Evolutionary conservation across 257 asterid genomes (phyloP), one percentile per base, ranked within the genome.

Genomic region (Penstemon davidsonii): DNA sequence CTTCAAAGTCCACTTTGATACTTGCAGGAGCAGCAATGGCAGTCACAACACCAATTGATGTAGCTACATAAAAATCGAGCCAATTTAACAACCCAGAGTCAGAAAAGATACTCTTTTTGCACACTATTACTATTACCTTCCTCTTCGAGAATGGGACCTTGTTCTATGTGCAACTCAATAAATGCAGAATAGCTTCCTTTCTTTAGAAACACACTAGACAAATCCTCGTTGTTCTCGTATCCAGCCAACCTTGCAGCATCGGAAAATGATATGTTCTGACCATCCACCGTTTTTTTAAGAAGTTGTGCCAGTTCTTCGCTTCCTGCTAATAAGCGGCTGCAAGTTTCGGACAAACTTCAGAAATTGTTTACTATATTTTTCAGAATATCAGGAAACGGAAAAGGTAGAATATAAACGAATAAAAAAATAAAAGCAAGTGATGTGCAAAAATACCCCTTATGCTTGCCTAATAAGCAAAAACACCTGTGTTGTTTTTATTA

Each of bases 21-120:
- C 99, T 93, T 13, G 99, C 99, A 1, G 97, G 99, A 78, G 99
- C 96, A 51, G 99, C 99, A 73, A 93, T 90, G 33, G 96, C 99
- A 44, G 96, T 93, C 68, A 93, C 99, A 68, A 90, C 82, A 38
- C 97, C 97, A 25, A 93, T 88, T 37, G 90, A 74, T 62, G 55
- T 78, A n/a, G 56, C 97, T 93, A 63, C 15, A 75, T 62, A 7
- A 75, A 55, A 68, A 4, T 47, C 1, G 6, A 50, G 71, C 58
- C 44, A 63, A 53, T 54, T 58, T 44, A 42, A 57, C 33, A 42
- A 47, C 25, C 40, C 46, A 37, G 25, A 55, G 8, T 11, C 4
- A 12, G 38, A 18, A 68, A 71, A 46, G 38, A 43, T 7, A 13
- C 6, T 8, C 25, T 51, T 10, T 3, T 57, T 62, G 38, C 1